Percentiles rank a stretch among this genome's conserved stretches.
Evolutionary conservation across 306 rosid genomes (phyloP).

Genomic region (Lablab purpureus): DNA sequence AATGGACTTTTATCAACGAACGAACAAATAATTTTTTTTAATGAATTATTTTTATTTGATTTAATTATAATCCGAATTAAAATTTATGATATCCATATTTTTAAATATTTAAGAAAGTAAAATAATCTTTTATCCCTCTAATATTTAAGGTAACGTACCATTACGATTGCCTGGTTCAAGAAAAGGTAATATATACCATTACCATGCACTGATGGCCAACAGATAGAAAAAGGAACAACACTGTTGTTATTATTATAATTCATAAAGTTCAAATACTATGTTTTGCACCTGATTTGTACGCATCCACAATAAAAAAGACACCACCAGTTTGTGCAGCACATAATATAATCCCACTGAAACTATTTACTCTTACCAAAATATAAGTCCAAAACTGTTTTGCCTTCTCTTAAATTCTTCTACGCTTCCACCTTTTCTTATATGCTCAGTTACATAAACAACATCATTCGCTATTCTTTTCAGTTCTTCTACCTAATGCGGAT

Average conservation of each 20-base stretch:
- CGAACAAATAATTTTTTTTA: too few relatives aligned
- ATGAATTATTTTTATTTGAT: too few relatives aligned
- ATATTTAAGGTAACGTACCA: not conserved
- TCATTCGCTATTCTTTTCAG: conserved; percentile 26
- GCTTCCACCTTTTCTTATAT: not conserved
- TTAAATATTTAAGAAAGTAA: too few relatives aligned
- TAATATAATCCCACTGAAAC: conserved; percentile 51
- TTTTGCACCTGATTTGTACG: conserved; percentile 39
- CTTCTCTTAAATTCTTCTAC: conserved; percentile 11
- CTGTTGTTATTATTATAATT: not conserved
- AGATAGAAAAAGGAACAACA: not conserved
- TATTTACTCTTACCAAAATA: conserved; percentile 3
- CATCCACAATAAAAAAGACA: conserved; percentile 31
- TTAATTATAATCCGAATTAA: too few relatives aligned
- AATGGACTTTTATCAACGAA: too few relatives aligned
- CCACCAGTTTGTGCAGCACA: conserved; percentile 40
- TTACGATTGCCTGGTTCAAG: not conserved
- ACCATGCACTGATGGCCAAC: not conserved
- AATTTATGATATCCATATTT: too few relatives aligned
- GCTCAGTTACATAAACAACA: conserved; percentile 39
- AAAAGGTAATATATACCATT: not conserved
- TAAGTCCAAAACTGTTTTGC: not conserved
- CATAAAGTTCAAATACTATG: conserved; percentile 39
- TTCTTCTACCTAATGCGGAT: conserved; percentile 40
- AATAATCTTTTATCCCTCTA: too few relatives aligned